Evolutionary conservation across 1,284 basidiomycete species (phyloP).

Genomic region (Cryptococcus neoformans): DNA sequence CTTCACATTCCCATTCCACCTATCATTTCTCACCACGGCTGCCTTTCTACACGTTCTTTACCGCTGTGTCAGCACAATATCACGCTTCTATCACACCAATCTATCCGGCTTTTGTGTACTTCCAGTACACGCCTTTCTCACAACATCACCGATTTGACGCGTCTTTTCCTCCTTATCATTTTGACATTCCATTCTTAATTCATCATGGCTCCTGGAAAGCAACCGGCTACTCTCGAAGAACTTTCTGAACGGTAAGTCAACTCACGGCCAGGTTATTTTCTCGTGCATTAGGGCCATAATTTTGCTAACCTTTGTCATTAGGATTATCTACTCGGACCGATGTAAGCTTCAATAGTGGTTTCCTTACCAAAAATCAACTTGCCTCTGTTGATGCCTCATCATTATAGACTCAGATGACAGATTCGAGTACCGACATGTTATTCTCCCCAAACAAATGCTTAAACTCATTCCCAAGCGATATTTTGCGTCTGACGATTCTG

Average conservation of each 20-base stretch:
- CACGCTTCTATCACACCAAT: too few species aligned
- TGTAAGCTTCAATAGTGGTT: conserved; percentile 23
- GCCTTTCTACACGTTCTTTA: too few species aligned
- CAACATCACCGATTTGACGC: too few species aligned
- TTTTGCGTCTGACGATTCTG: conserved; percentile 66
- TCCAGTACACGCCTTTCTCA: too few species aligned
- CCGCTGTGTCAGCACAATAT: too few species aligned
- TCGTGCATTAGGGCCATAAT: background rate
- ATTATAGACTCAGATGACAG: conserved; percentile 52
- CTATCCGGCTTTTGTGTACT: too few species aligned
- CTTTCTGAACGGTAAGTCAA: conserved; percentile 42
- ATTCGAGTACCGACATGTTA: conserved; percentile 80
- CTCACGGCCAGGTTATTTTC: background rate
- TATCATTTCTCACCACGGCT: too few species aligned
- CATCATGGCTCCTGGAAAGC: conserved; percentile 23
- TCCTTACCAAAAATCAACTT: background rate
- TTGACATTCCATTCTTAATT: too few species aligned
- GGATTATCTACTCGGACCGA: conserved; percentile 49
- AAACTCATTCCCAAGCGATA: conserved; percentile 79
- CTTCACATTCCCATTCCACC: too few species aligned
- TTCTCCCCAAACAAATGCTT: conserved; percentile 80
- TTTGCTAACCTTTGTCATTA: conserved; percentile 9
- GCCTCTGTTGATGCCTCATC: background rate
- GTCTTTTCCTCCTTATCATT: too few species aligned
- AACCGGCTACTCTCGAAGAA: conserved; percentile 41